Percentiles rank a stretch among this genome's conserved stretches.
phyloP scores from a whole-genome alignment of 805 yeast species.

The Wickerhamomyces bisporus region DNA sequence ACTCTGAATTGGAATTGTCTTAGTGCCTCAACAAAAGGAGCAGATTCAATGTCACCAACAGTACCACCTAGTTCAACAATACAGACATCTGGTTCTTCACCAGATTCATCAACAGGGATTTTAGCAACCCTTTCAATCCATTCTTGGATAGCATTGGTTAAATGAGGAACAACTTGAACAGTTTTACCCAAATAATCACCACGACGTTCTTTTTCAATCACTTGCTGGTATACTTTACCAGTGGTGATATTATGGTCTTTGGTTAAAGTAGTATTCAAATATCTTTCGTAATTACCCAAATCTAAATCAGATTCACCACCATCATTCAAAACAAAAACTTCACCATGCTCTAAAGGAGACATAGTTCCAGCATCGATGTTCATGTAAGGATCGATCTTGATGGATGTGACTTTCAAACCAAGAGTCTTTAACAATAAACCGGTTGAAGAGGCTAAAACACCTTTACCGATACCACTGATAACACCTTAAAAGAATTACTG shows the following conservation, averaged over 20 bases:
- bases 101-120: constrained; percentile 87
- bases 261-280: constrained; percentile 88
- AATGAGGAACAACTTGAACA: constrained; percentile 98
- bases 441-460: constrained; percentile 95
- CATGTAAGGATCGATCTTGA: constrained; percentile 98
- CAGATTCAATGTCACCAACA: constrained; percentile 98
- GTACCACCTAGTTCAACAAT: constrained; percentile 98
- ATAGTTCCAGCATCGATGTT: constrained; percentile 99
- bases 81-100: constrained; percentile 91
- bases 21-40: constrained; percentile 97
- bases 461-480: constrained; percentile 98
- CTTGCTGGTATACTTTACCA: constrained; percentile 93
- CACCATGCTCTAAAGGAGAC: constrained; percentile 99
- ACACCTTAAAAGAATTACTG: constrained; percentile 39
- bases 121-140: constrained; percentile 94
- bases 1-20: constrained; percentile 99
- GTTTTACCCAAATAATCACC: constrained; percentile 98
- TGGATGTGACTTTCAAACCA: constrained; percentile 93
- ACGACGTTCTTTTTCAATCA: constrained; percentile 88
- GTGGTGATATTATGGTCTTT: constrained; percentile 96
- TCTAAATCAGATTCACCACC: constrained; percentile 99
- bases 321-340: constrained; percentile 94
- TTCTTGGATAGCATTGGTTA: constrained; percentile 95
- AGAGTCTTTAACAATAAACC: constrained; percentile 91
- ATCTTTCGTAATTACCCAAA: constrained; percentile 96